phyloP scores from a whole-genome alignment of 139 green algal genomes.

The Chlorella sp. region DNA sequence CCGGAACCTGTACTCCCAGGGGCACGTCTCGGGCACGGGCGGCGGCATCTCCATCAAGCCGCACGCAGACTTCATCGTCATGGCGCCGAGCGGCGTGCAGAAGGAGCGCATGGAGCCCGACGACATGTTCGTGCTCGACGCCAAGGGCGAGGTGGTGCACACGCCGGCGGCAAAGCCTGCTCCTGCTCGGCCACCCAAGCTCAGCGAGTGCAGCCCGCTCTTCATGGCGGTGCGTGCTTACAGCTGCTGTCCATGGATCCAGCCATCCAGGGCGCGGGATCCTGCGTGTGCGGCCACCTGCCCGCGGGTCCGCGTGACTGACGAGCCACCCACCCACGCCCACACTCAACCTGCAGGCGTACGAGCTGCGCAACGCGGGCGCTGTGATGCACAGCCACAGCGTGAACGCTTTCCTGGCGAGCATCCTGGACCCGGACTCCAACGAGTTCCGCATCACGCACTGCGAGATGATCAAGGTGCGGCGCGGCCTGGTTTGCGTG shows the following conservation, averaged over 20 bases:
- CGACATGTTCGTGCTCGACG: slow-evolving; percentile 94
- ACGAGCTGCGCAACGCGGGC: slow-evolving; percentile 79
- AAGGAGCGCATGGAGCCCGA: slow-evolving; percentile 90
- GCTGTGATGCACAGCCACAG: slow-evolving; percentile 92
- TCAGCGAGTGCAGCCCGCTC: slow-evolving; percentile 86
- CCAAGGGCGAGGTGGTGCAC: slow-evolving; percentile 55
- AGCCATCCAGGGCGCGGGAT: too few relatives aligned
- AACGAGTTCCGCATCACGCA: slow-evolving; percentile 84
- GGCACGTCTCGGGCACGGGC: slow-evolving; percentile 74
- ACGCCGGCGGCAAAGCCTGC: slow-evolving; percentile 54
- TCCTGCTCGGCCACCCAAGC: slow-evolving; percentile 79
- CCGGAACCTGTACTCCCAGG: slow-evolving; percentile 69
- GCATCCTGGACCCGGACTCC: slow-evolving; percentile 68
- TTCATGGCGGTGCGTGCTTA: slow-evolving; percentile 74
- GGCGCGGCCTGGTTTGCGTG: background rate
- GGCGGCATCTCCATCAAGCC: slow-evolving; percentile 83
- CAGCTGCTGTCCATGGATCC: background rate
- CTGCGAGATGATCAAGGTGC: slow-evolving; percentile 96
- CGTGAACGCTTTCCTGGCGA: slow-evolving; percentile 81
- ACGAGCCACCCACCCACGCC: too few relatives aligned
- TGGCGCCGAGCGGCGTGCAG: slow-evolving; percentile 86
- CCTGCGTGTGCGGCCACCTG: too few relatives aligned
- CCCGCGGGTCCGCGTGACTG: too few relatives aligned
- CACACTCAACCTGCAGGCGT: slow-evolving; percentile 83
- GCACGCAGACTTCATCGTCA: slow-evolving; percentile 57